These are phyloP conservation scores for Durio zibethinus DNA, from an alignment of 345 rosid species.

Conservation along the genomic window DNA sequence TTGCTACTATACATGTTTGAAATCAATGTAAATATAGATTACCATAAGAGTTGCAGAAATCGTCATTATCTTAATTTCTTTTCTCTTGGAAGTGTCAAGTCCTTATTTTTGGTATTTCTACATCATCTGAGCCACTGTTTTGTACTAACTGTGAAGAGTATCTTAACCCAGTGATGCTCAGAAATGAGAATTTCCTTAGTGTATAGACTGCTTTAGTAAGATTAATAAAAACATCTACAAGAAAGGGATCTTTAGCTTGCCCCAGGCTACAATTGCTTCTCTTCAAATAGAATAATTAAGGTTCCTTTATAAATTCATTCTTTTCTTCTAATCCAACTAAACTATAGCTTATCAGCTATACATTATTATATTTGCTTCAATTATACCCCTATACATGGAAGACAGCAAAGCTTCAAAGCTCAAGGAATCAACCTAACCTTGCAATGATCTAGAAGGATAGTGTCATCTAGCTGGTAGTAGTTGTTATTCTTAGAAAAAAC, in stretches of 20 bases:
- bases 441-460: slow-evolving; percentile 1
- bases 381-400: background rate
- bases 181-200: background rate
- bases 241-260: background rate
- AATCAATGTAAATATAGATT: background rate
- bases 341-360: background rate
- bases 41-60: background rate
- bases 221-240: background rate
- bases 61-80: background rate
- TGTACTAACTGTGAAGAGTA: background rate
- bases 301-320: background rate
- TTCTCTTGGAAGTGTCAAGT: background rate
- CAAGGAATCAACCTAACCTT: slow-evolving; percentile 5
- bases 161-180: background rate
- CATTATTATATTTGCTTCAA: background rate
- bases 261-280: background rate
- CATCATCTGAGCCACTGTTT: background rate
- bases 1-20: background rate
- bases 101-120: background rate
- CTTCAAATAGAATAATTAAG: slow-evolving; percentile 1
- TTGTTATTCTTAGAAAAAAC: background rate
- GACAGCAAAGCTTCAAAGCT: slow-evolving; percentile 10
- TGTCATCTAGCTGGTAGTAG: slow-evolving; percentile 2
- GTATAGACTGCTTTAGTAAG: background rate
- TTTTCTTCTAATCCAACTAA: slow-evolving; percentile 3